phyloP scores from a whole-genome alignment of 2,329 filamentous ascomycete species.

The Diaporthe citrichinensis region DNA sequence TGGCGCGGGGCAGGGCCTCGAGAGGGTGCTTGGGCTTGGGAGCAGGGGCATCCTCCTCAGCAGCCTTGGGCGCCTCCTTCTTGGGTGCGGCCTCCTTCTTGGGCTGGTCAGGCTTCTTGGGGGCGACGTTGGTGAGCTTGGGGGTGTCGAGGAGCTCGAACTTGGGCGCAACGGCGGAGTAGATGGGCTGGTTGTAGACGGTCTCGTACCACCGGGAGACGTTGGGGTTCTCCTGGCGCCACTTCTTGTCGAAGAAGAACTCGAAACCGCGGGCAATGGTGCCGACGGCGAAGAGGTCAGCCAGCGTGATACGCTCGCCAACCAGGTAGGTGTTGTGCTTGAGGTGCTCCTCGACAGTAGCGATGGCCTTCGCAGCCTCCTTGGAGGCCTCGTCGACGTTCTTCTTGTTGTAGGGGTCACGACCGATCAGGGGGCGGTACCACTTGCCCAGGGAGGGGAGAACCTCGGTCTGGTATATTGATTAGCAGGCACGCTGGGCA shows the following conservation, averaged over 20 bases:
- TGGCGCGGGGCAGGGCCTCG: constrained; percentile 84
- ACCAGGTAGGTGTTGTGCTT: constrained; percentile 96
- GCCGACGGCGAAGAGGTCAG: constrained; percentile 87
- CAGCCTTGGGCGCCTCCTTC: constrained; percentile 57
- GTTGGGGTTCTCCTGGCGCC: constrained; percentile 86
- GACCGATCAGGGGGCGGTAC: constrained; percentile 89
- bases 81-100: constrained; percentile 70
- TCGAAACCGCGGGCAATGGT: constrained; percentile 91
- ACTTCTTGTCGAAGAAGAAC: constrained; percentile 93
- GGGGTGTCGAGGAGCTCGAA: constrained; percentile 86
- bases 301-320: constrained; percentile 96
- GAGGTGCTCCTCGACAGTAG: constrained; percentile 88
- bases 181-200: constrained; percentile 92
- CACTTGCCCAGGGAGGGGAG: constrained; percentile 80
- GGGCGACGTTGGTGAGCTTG: constrained; percentile 76
- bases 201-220: constrained; percentile 95
- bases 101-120: constrained; percentile 84
- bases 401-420: constrained; percentile 97
- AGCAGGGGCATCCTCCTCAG: constrained; percentile 66
- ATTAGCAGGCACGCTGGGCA: constrained; percentile 21
- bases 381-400: constrained; percentile 84
- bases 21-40: constrained; percentile 98
- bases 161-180: constrained; percentile 82
- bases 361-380: constrained; percentile 76
- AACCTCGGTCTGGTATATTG: constrained; percentile 70